phyloP scores from a whole-genome alignment of 768 basidiomycete species.

The Termitomyces heimii region DNA sequence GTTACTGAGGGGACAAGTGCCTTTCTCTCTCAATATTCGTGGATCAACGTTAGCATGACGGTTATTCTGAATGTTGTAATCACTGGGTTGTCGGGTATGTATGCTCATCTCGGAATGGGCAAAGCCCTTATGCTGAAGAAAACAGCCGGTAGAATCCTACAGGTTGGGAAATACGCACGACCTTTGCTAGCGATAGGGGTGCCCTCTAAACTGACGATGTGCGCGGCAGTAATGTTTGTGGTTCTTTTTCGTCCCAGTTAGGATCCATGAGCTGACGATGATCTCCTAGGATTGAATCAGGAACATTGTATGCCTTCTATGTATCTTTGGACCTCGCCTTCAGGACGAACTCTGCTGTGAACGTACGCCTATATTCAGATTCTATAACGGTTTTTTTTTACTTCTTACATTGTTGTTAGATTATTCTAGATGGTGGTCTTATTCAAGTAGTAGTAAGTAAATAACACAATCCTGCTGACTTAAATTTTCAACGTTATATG shows the following conservation, averaged over 20 bases:
- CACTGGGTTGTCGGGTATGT: conserved; percentile 28
- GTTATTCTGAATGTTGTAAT: conserved; percentile 27
- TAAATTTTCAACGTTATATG: not conserved
- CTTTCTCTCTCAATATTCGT: conserved; percentile 16
- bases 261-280: not conserved
- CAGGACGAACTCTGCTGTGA: conserved; percentile 16
- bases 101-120: not conserved
- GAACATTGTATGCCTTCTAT: conserved; percentile 30
- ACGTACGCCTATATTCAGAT: conserved; percentile 13
- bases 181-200: conserved; percentile 20
- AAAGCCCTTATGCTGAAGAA: not conserved
- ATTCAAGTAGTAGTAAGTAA: conserved; percentile 15
- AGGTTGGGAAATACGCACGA: conserved; percentile 21
- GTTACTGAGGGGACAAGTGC: conserved; percentile 10
- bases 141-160: conserved; percentile 31
- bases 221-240: conserved; percentile 29
- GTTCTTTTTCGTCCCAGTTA: not conserved
- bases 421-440: conserved; percentile 13
- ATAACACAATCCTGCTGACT: not conserved
- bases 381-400: not conserved
- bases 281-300: conserved; percentile 30
- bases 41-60: conserved; percentile 28
- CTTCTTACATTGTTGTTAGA: conserved; percentile 1
- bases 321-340: conserved; percentile 24
- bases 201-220: conserved; percentile 23